Evolutionary conservation across 768 basidiomycete species (phyloP), one percentile per base, ranked within the genome.

Genomic region (Auricularia sp.): DNA sequence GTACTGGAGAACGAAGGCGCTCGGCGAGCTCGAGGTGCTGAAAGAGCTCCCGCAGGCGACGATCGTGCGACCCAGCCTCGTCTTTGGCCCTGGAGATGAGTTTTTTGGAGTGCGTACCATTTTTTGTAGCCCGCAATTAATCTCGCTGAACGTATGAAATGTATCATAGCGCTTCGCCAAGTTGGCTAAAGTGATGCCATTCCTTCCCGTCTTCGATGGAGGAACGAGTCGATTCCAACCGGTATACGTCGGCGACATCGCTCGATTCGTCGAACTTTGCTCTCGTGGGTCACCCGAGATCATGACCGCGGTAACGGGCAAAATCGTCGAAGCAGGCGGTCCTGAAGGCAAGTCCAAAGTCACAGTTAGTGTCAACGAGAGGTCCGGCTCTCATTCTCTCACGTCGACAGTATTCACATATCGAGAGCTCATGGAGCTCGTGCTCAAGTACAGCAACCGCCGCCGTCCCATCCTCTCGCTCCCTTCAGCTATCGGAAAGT

Each of bases 151-250:
- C 56, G 14, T 11, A 33, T 33, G 47, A 61, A 12, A 62, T 54
- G 8, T 62, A 21, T 33, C 36, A 14, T 67, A 89, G 87, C 78
- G 85, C 53, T 88, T 91, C 69, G 83, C 85, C 36, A 78, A 74
- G 34, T 72, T 91, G 35, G 81, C 86, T 0, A 77, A 76, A 61
- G 77, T 82, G 66, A 73, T 90, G 39, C 88, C 88, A 2, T 84
- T 88, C 71, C 72, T 90, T 34, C 89, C 88, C n/a, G 86, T 91
- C 4, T 90, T 89, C 69, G 86, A 83, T 8, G 85, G 85, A n/a
- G 89, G 90, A 1, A 73, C 67, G 10, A 76, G 86, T 5, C 78
- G 75, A 33, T 90, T 90, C 70, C 88, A 90, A 68, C 88, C 89
- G 12, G 84, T 90, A 11, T 90, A 84, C 69, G 87, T 84, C 1